Conservation (phyloP, 176 grass and related monocot species). For the Oryza coarctata region DNA sequence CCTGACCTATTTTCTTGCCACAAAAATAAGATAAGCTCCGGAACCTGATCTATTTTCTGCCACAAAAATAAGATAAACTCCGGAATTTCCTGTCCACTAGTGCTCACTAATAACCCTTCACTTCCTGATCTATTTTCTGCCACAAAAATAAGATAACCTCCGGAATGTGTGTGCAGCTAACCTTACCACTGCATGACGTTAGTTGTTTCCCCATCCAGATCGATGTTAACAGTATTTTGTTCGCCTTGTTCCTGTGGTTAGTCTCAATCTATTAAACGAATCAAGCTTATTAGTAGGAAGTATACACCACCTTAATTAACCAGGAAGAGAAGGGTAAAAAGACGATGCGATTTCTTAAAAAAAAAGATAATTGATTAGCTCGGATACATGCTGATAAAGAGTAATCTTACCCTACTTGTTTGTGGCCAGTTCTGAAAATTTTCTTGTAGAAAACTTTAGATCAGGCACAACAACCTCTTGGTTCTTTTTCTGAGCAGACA, state of each 20-base stretch:
- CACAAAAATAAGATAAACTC: conserved; percentile 2
- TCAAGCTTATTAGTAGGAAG: not conserved
- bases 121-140: not conserved
- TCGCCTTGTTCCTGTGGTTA: not conserved
- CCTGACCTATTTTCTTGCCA: not conserved
- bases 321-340: not conserved
- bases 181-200: not conserved
- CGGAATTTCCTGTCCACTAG: not conserved
- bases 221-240: not conserved
- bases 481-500: not conserved
- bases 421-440: not conserved
- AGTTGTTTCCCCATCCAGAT: not conserved
- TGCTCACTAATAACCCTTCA: not conserved
- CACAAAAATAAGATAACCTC: conserved; percentile 2
- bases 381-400: not conserved
- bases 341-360: not conserved
- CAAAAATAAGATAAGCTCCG: conserved; percentile 2
- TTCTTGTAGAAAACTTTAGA: not conserved
- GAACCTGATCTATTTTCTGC: not conserved
- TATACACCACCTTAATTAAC: not conserved
- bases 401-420: not conserved
- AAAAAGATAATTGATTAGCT: not conserved
- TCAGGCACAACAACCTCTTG: not conserved
- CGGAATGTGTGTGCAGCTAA: not conserved
- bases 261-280: not conserved